Evolutionary conservation across 148 eudicot species (phyloP).

Genomic region (Pharnaceum exiguum): DNA sequence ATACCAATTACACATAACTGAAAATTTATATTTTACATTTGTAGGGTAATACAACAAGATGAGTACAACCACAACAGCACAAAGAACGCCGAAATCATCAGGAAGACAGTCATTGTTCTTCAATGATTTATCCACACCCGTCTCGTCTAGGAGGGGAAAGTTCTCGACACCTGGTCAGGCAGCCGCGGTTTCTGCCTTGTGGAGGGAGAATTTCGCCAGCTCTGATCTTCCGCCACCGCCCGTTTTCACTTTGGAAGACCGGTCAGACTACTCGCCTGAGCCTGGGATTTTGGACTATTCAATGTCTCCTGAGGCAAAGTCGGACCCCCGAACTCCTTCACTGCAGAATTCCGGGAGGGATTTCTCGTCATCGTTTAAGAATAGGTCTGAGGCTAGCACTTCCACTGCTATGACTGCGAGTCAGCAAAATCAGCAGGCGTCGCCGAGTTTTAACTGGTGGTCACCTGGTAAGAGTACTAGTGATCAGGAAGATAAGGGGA

Average conservation of each 20-base stretch:
- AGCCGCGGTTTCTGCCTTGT: slow-evolving; percentile 90
- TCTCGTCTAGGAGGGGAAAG: slow-evolving; percentile 67
- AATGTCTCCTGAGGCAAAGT: slow-evolving; percentile 64
- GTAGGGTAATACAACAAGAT: slow-evolving; percentile 22
- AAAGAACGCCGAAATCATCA: slow-evolving; percentile 74
- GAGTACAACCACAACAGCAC: slow-evolving; percentile 44
- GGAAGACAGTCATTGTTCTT: slow-evolving; percentile 74
- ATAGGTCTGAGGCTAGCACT: slow-evolving; percentile 62
- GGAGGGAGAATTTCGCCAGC: slow-evolving; percentile 83
- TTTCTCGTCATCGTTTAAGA: slow-evolving; percentile 46
- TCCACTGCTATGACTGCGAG: slow-evolving; percentile 43
- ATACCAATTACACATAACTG: no score
- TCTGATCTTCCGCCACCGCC: slow-evolving; percentile 97
- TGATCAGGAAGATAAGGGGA: slow-evolving; percentile 77
- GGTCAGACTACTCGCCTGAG: slow-evolving; percentile 82
- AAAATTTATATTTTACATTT: no score
- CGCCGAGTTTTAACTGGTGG: slow-evolving; percentile 64
- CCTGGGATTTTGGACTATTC: slow-evolving; percentile 70
- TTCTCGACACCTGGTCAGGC: slow-evolving; percentile 90
- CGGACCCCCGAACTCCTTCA: slow-evolving; percentile 72
- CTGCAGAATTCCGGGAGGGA: slow-evolving; percentile 31
- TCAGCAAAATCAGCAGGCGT: slow-evolving; percentile 59
- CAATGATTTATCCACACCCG: slow-evolving; percentile 81
- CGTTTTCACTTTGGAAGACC: slow-evolving; percentile 80
- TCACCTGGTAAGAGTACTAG: slow-evolving; percentile 56